Evolutionary conservation across 192 early-diverging fungal species (phyloP), one percentile per base, ranked within the genome.

Genomic region (Linnemannia zychae): DNA sequence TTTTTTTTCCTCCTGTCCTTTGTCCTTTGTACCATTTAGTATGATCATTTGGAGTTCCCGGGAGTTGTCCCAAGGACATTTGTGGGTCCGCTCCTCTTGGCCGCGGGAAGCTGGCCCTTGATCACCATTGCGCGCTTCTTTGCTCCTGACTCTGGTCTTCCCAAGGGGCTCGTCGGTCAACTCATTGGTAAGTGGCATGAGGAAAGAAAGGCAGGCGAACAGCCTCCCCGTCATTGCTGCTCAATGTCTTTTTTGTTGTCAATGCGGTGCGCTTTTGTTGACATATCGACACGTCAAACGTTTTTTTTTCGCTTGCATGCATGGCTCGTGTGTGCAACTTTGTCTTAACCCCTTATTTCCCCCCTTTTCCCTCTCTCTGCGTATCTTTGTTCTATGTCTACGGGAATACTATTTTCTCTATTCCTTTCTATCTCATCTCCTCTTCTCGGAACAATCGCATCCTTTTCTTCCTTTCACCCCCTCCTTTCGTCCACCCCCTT

Each of bases 61-160:
- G 98, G 98, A 38, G 98, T 97, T 28, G 97, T 99, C 16, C 98
- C 98, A 69, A 90, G 98, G 48, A 96, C 97, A 31, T 99, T 98
- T 83, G 71, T 98, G 44, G 97, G 96, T 20, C 95, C 98, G 9
- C 79, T 96, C 53, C 17, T 92, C n/a, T 36, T 98, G 47, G 87
- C 87, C 22, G n/a, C 76, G 17, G 57, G 84, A n/a, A 82, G 88
- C 18, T 89, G 84, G 75, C 94, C 92, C 33, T 75, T 92, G 63
- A 82, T 89, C 66, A 36, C 79, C 47, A 22, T 89, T 20, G 38
- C 77, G 34, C 70, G 74, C 20, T 49, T 87, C 20, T 17, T 87
- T 24, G 40, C 44, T 31, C 72, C 76, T 31, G 72, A n/a, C 12
- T 82, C 89, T 0, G 89, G n/a, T n/a, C 46, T 75, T 76, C 73